A percentile compares a stretch with the other conserved stretches of the same genome.
Evolutionary conservation across 129 eudicot species (phyloP).

Genomic region (Flaveria ramosissima): DNA sequence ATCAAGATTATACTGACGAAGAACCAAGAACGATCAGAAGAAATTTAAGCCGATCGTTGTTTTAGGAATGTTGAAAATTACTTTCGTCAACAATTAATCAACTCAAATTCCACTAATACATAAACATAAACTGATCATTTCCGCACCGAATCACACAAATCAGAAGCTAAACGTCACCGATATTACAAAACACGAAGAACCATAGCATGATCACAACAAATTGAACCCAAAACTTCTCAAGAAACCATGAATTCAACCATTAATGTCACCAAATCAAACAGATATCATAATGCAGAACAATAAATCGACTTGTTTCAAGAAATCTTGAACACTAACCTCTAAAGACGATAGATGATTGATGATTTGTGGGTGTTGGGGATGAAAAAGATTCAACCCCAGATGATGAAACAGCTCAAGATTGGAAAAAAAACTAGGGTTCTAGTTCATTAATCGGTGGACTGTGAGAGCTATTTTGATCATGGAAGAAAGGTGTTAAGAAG

Average conservation of each 20-base stretch:
- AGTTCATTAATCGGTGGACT: not conserved
- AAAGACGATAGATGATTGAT: not conserved
- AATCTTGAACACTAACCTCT: conserved; percentile 15
- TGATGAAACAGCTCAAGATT: not conserved
- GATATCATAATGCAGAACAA: not conserved
- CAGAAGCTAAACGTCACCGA: not conserved
- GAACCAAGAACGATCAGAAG: not conserved
- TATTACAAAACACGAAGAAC: no score
- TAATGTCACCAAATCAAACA: not conserved
- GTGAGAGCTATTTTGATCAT: not conserved
- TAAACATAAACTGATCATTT: not conserved
- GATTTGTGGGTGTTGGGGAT: conserved; percentile 2
- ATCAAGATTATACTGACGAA: not conserved
- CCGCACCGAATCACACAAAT: not conserved
- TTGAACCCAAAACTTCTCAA: not conserved
- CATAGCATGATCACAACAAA: no score
- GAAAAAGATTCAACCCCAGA: conserved; percentile 14
- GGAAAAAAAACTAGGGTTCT: not conserved
- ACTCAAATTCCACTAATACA: not conserved
- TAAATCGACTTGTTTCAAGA: not conserved
- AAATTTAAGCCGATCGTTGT: not conserved
- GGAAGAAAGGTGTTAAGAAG: not conserved
- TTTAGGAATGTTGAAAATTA: conserved; percentile 1
- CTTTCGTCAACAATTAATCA: not conserved
- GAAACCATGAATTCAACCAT: not conserved